Percentiles rank a stretch among this genome's conserved stretches.
Evolutionary conservation across 768 basidiomycete genomes (phyloP).

Genomic region (Coprinopsis marcescibilis): DNA sequence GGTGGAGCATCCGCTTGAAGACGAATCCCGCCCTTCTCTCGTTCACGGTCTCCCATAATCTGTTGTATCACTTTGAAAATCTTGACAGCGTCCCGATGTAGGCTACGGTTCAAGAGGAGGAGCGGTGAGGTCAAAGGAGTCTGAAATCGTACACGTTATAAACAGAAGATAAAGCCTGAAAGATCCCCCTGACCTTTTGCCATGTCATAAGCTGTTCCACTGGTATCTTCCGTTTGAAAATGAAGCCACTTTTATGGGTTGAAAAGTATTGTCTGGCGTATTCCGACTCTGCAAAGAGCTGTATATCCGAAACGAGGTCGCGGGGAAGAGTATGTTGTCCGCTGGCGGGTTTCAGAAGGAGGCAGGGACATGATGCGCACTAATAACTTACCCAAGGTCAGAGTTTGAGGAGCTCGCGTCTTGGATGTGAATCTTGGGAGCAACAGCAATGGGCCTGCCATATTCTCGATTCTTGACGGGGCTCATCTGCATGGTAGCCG

Average conservation of each 20-base stretch:
- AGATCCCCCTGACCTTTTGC: slow-evolving; percentile 57
- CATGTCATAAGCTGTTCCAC: slow-evolving; percentile 86
- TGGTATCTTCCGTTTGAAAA: slow-evolving; percentile 77
- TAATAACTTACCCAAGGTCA: slow-evolving; percentile 54
- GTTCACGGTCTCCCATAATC: slow-evolving; percentile 90
- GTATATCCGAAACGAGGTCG: slow-evolving; percentile 78
- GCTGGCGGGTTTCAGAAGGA: slow-evolving; percentile 30
- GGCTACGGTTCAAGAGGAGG: slow-evolving; percentile 56
- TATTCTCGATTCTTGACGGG: slow-evolving; percentile 63
- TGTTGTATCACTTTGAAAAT: slow-evolving; percentile 88
- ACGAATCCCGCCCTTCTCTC: slow-evolving; percentile 50
- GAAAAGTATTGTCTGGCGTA: slow-evolving; percentile 88
- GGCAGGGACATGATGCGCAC: slow-evolving; percentile 4
- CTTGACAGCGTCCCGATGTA: slow-evolving; percentile 75
- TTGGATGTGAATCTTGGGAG: slow-evolving; percentile 27
- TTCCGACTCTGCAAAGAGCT: slow-evolving; percentile 80
- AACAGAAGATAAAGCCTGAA: background rate
- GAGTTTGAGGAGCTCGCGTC: slow-evolving; percentile 26
- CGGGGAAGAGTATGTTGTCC: slow-evolving; percentile 74
- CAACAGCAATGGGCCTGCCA: slow-evolving; percentile 59
- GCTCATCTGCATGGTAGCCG: slow-evolving; percentile 67
- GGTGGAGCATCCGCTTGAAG: slow-evolving; percentile 37
- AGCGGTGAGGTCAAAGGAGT: slow-evolving; percentile 67
- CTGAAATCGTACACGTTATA: slow-evolving; percentile 23
- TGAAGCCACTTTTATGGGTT: slow-evolving; percentile 83